These are phyloP conservation scores for Pleodorina starrii DNA, from an alignment of 139 green algal genomes.

Conservation along the genomic window DNA sequence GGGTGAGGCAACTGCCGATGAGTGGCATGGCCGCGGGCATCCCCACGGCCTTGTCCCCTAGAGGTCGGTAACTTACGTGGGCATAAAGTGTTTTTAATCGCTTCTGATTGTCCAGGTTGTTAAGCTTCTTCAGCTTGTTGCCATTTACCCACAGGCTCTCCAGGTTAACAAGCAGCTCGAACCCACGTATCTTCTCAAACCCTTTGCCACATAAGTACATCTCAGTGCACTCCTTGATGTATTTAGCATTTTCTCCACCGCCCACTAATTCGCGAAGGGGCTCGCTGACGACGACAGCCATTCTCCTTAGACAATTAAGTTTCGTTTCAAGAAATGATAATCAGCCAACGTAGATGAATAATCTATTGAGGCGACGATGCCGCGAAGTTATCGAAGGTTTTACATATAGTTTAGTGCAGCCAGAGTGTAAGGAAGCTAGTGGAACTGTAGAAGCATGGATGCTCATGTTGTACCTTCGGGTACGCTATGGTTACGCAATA, in stretches of 20 bases:
- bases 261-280: constrained; percentile 36
- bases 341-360: too few species aligned
- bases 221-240: constrained; percentile 69
- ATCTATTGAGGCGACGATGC: too few species aligned
- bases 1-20: too few species aligned
- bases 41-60: too few species aligned
- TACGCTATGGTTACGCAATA: too few species aligned
- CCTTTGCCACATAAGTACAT: constrained; percentile 63
- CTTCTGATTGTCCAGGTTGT: constrained; percentile 70
- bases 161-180: constrained; percentile 74
- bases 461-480: too few species aligned
- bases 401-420: too few species aligned
- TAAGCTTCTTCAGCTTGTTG: constrained; percentile 73
- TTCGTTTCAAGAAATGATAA: too few species aligned
- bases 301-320: background rate
- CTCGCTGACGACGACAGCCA: constrained; percentile 16
- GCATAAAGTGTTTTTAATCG: constrained; percentile 70
- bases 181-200: constrained; percentile 71
- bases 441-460: too few species aligned
- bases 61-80: constrained; percentile 52
- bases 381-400: background rate
- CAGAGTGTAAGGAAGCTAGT: too few species aligned
- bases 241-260: constrained; percentile 47
- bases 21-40: too few species aligned
- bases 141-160: constrained; percentile 72